Conservation (phyloP, 495 filamentous ascomycete genomes). For the Tetracladium setigerum region DNA sequence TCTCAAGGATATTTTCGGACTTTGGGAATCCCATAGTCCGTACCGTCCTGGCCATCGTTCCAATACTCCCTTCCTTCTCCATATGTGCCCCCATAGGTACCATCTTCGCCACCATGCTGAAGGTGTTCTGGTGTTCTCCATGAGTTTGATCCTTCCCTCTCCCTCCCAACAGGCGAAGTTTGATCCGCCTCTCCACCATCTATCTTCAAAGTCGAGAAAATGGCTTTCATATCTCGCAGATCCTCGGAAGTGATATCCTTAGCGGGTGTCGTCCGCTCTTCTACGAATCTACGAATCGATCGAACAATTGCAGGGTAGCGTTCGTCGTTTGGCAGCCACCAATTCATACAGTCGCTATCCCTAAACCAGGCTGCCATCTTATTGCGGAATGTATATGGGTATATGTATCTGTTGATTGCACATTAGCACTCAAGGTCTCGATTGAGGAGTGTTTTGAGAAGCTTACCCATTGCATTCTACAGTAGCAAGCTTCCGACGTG, state of each 20-base stretch:
- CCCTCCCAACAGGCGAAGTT: not conserved
- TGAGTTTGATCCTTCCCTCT: not conserved
- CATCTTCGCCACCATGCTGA: not conserved
- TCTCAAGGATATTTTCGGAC: no score
- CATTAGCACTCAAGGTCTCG: not conserved
- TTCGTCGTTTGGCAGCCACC: constrained; percentile 86
- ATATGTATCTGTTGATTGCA: constrained; percentile 61
- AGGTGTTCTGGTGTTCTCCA: not conserved
- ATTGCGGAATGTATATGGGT: constrained; percentile 62
- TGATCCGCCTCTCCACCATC: constrained; percentile 11
- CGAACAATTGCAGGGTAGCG: constrained; percentile 62
- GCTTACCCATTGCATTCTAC: constrained; percentile 81
- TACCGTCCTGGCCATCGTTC: not conserved
- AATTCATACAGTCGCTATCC: constrained; percentile 58
- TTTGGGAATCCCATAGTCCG: not conserved
- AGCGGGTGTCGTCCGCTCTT: constrained; percentile 57
- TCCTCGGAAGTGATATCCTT: constrained; percentile 57
- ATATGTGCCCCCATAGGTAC: not conserved
- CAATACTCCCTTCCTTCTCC: constrained; percentile 6
- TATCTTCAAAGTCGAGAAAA: constrained; percentile 41
- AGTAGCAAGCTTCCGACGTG: constrained; percentile 66
- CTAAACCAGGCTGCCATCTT: constrained; percentile 67
- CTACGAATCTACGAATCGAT: constrained; percentile 66
- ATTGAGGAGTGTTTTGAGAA: not conserved
- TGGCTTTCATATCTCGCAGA: constrained; percentile 65